These are phyloP conservation scores for Cnidoscolus chayamansa DNA, from an alignment of 441 rosid species.

Conservation along the genomic window DNA sequence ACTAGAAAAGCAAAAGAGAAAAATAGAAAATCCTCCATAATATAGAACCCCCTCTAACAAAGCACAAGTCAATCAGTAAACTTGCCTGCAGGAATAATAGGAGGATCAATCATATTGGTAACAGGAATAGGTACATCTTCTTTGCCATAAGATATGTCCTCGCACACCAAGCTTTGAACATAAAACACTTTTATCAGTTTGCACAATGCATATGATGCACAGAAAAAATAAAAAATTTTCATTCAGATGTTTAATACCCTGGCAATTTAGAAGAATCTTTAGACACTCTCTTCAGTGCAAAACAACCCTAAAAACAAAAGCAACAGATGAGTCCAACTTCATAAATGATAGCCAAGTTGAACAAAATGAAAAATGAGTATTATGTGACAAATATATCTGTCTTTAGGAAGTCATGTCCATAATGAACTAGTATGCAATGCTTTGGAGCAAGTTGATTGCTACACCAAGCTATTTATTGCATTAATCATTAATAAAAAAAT, in stretches of 20 bases:
- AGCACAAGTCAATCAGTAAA: slow-evolving; percentile 13
- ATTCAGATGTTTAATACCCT: slow-evolving; percentile 41
- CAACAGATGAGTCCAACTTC: slow-evolving; percentile 10
- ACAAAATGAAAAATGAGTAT: slow-evolving; percentile 1
- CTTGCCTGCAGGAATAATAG: slow-evolving; percentile 51
- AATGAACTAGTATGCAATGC: slow-evolving; percentile 9
- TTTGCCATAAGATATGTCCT: slow-evolving; percentile 46
- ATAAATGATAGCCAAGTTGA: slow-evolving; percentile 8
- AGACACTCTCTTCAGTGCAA: slow-evolving; percentile 28
- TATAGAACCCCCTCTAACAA: neutral
- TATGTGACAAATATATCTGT: slow-evolving; percentile 2
- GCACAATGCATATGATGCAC: slow-evolving; percentile 3
- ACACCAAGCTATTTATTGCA: neutral
- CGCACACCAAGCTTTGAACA: slow-evolving; percentile 42
- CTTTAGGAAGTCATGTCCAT: neutral
- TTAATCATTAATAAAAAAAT: neutral
- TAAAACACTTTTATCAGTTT: slow-evolving; percentile 22
- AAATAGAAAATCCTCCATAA: neutral
- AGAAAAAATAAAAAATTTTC: neutral
- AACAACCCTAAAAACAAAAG: slow-evolving; percentile 34
- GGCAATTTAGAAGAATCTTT: slow-evolving; percentile 26
- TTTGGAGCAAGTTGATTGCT: neutral
- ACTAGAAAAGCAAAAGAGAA: neutral
- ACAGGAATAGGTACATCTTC: slow-evolving; percentile 46
- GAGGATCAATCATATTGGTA: slow-evolving; percentile 43